A percentile compares a stretch with the other conserved stretches of the same genome.
These are phyloP conservation scores for Purpureocillium lavendulum DNA, from an alignment of 2,329 filamentous ascomycete species.

Conservation along the genomic window DNA sequence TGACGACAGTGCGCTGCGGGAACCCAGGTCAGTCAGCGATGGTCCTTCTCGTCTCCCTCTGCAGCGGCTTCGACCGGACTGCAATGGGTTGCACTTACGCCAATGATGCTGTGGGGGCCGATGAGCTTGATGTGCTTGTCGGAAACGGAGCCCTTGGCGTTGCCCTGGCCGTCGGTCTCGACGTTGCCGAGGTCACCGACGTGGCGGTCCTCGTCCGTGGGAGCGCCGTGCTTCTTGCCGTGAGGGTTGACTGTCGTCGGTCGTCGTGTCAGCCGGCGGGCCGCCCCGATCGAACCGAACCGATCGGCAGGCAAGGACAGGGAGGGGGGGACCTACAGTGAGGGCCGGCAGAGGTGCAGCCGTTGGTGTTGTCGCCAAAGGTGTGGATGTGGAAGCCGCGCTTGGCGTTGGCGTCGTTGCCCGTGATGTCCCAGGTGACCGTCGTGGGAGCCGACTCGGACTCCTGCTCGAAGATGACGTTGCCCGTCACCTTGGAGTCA, in stretches of 20 bases:
- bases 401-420: constrained; percentile 90
- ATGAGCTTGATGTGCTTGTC: constrained; percentile 93
- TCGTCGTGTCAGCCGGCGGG: constrained; percentile 8
- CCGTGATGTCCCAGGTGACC: constrained; percentile 85
- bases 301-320: too few relatives aligned
- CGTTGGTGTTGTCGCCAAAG: constrained; percentile 99
- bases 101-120: constrained; percentile 87
- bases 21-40: constrained; percentile 2
- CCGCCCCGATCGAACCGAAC: too few relatives aligned
- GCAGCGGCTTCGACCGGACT: too few relatives aligned
- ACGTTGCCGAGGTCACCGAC: constrained; percentile 98
- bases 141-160: constrained; percentile 68
- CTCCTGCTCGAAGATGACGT: constrained; percentile 90
- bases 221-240: constrained; percentile 86
- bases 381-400: constrained; percentile 98
- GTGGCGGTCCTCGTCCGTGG: constrained; percentile 74
- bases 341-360: constrained; percentile 95
- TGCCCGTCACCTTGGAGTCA: constrained; percentile 92
- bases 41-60: neutral
- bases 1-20: constrained; percentile 77
- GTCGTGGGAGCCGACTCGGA: constrained; percentile 75
- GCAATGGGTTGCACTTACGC: constrained; percentile 53
- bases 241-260: constrained; percentile 81
- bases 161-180: constrained; percentile 88
- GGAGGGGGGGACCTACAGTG: constrained; percentile 64